Percentiles rank a stretch among this genome's conserved stretches.
Evolutionary conservation across 768 basidiomycete species (phyloP).

Genomic region (Naganishia friedmannii): DNA sequence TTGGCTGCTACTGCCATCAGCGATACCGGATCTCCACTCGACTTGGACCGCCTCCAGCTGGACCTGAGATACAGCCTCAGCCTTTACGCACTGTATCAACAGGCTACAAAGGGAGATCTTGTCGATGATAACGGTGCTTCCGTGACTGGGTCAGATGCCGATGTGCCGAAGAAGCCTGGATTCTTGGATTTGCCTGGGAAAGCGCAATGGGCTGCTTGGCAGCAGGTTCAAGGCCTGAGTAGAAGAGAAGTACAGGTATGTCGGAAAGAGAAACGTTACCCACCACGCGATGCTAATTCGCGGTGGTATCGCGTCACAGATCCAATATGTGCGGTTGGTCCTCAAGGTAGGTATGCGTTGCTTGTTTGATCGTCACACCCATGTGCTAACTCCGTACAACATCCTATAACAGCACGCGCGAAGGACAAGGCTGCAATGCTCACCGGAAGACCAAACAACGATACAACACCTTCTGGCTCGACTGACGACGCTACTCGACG

Average conservation of each 20-base stretch:
- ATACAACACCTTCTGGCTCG: background rate
- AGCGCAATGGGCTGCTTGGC: constrained; percentile 6
- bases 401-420: background rate
- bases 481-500: background rate
- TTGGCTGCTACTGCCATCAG: background rate
- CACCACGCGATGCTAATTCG: background rate
- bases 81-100: constrained; percentile 3
- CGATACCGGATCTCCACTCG: background rate
- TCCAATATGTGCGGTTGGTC: background rate
- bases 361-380: background rate
- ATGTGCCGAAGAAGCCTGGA: background rate
- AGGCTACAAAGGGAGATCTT: constrained; percentile 9
- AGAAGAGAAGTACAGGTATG: background rate
- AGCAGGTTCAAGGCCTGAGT: background rate
- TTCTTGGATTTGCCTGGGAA: background rate
- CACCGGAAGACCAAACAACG: background rate
- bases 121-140: background rate
- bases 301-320: background rate
- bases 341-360: background rate
- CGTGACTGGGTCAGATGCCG: background rate
- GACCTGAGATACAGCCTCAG: background rate
- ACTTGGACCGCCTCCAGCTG: background rate
- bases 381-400: background rate
- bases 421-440: background rate
- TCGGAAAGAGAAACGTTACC: background rate